Evolutionary conservation across 2,329 filamentous ascomycete species (phyloP).

Genomic region (Rutstroemia sp.): DNA sequence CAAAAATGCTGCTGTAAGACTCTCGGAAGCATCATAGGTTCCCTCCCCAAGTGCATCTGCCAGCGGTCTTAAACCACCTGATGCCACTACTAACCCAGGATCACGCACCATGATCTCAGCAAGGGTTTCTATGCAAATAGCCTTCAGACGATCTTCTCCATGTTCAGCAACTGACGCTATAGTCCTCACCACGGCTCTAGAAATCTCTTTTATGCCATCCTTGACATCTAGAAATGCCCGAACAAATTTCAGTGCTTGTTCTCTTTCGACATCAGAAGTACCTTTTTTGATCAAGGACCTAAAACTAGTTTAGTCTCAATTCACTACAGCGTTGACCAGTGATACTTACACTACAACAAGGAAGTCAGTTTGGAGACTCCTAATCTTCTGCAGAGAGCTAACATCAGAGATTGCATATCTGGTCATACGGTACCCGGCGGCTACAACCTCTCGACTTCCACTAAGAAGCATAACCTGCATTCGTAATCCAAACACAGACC

Average conservation of each 20-base stretch:
- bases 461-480: conserved; percentile 96
- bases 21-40: conserved; percentile 86
- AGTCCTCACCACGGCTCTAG: conserved; percentile 77
- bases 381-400: conserved; percentile 80
- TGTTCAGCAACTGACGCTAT: conserved; percentile 86
- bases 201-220: conserved; percentile 81
- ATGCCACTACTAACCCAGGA: conserved; percentile 70
- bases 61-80: conserved; percentile 78
- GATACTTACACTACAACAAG: conserved; percentile 64
- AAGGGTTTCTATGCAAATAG: conserved; percentile 87
- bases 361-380: conserved; percentile 82
- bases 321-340: not conserved
- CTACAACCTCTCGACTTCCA: conserved; percentile 91
- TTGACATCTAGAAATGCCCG: conserved; percentile 94
- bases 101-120: conserved; percentile 87
- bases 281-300: conserved; percentile 87
- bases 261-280: conserved; percentile 93
- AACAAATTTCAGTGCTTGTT: conserved; percentile 95
- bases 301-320: conserved; percentile 15
- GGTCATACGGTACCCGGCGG: conserved; percentile 87
- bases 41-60: conserved; percentile 89
- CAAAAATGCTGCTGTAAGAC: conserved; percentile 77
- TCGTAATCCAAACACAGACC: conserved; percentile 87
- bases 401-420: conserved; percentile 92
- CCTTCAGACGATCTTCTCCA: conserved; percentile 61